Percentiles rank a stretch among this genome's conserved stretches.
Evolutionary conservation across 2,329 filamentous ascomycete species (phyloP).

Genomic region (Aspergillus quadricinctus): DNA sequence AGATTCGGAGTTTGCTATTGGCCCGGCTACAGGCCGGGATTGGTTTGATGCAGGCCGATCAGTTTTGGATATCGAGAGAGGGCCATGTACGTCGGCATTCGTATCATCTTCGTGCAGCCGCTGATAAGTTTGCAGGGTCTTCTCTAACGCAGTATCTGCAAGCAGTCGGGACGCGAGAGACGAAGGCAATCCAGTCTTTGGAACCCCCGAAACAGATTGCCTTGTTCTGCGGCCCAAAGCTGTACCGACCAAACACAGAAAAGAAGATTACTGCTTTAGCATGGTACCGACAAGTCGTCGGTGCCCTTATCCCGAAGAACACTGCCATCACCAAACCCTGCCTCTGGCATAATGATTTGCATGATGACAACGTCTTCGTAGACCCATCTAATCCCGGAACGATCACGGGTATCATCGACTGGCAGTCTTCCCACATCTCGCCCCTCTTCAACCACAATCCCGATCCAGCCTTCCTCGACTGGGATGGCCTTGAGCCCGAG

Average conservation of each 20-base stretch:
- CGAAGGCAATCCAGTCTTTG: conserved; percentile 18
- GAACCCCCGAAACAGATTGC: conserved; percentile 21
- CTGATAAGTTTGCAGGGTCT: conserved; percentile 20
- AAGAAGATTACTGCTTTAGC: conserved; percentile 23
- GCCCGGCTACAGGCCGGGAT: conserved; percentile 23
- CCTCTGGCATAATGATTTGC: conserved; percentile 29
- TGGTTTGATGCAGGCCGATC: conserved; percentile 23
- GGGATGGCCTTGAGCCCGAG: conserved; percentile 24
- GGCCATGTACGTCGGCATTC: conserved; percentile 22
- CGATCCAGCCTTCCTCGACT: conserved; percentile 25
- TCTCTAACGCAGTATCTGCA: conserved; percentile 22
- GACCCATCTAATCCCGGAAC: conserved; percentile 23
- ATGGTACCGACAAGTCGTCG: conserved; percentile 21
- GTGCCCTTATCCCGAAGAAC: conserved; percentile 21
- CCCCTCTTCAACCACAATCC: conserved; percentile 26
- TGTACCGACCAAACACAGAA: conserved; percentile 20
- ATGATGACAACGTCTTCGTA: conserved; percentile 30
- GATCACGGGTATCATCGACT: conserved; percentile 30
- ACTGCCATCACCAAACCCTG: conserved; percentile 15
- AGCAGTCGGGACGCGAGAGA: conserved; percentile 21
- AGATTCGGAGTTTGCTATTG: conserved; percentile 21
- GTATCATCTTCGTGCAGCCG: conserved; percentile 6
- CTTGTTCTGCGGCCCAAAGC: conserved; percentile 26
- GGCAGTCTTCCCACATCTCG: conserved; percentile 27
- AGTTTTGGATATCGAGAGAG: conserved; percentile 19